Evolutionary conservation across 1,284 basidiomycete species (phyloP), one percentile per base, ranked within the genome.

Genomic region (Mycena sp.): DNA sequence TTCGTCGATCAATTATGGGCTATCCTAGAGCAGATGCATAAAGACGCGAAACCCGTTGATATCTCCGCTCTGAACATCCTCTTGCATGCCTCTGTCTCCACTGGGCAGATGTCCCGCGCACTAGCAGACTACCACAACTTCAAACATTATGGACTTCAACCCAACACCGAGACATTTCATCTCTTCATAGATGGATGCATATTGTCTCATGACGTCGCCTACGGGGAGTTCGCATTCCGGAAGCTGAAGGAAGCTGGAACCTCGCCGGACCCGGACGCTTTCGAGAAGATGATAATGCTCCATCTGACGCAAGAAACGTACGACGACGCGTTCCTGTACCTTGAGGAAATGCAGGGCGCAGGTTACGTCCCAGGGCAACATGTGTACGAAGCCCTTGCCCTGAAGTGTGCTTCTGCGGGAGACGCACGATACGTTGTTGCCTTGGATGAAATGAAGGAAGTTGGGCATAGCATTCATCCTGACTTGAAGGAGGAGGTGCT

Each of bases 281-380:
- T 89, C 75, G 85, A 88, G 67, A 78, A 82, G 38, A 81, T 94
- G 76, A 85, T 95, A 64, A 69, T 79, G 16, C 83, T 95, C 3
- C 90, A 87, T 71, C 81, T 94, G 21, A 87, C 87, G 1, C 90
- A 93, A 70, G 73, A 83, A 14, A 81, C 78, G 3, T 96, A 94
- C 75, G 93, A 95, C 72, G 91, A 94, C 7, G 93, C 93, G 0
- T 96, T 96, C 78, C 90, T 88, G 75, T 94, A 92, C 74, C 83
- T 96, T 30, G 93, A 95, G 73, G 90, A 93, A 79, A 92, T 94
- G 90, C 95, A 95, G 76, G 76, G 80, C 0, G 83, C 82, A 49
- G 81, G 81, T 14, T 80, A 87, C 72, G 73, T 80, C 35, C 93
- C 93, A 2, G 75, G 85, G 1, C 70, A 73, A 38, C 69, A 70